Evolutionary conservation across 805 yeast species (phyloP).

Genomic region (Barnettozyma californica): DNA sequence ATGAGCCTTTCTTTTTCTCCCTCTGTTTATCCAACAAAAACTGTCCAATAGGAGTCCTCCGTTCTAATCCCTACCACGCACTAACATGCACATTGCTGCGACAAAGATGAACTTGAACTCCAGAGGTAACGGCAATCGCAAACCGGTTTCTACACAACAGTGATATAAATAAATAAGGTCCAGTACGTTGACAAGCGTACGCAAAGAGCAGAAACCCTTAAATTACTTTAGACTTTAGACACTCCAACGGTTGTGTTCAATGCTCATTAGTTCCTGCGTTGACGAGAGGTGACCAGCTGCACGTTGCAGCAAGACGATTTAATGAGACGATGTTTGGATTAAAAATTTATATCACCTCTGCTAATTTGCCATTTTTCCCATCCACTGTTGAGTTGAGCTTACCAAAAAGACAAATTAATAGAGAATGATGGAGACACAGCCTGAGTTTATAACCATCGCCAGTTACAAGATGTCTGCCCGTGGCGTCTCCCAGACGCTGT

Average conservation of each 20-base stretch:
- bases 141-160: too few species aligned
- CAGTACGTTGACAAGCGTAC: neutral
- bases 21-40: too few species aligned
- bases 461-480: conserved; percentile 7
- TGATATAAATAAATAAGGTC: too few species aligned
- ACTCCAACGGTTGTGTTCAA: neutral
- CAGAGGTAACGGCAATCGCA: too few species aligned
- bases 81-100: neutral
- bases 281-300: neutral
- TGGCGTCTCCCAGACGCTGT: conserved; percentile 3
- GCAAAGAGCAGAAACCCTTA: neutral
- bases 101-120: neutral
- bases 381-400: neutral
- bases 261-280: neutral
- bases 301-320: neutral
- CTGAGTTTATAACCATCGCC: conserved; percentile 4
- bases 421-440: neutral
- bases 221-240: neutral
- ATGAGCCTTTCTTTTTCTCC: too few species aligned
- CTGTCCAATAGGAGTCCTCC: neutral
- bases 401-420: too few species aligned
- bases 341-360: neutral
- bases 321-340: neutral
- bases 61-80: neutral
- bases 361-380: neutral